Conservation (phyloP, 2,329 filamentous ascomycete species). For the Cercospora janseana region DNA sequence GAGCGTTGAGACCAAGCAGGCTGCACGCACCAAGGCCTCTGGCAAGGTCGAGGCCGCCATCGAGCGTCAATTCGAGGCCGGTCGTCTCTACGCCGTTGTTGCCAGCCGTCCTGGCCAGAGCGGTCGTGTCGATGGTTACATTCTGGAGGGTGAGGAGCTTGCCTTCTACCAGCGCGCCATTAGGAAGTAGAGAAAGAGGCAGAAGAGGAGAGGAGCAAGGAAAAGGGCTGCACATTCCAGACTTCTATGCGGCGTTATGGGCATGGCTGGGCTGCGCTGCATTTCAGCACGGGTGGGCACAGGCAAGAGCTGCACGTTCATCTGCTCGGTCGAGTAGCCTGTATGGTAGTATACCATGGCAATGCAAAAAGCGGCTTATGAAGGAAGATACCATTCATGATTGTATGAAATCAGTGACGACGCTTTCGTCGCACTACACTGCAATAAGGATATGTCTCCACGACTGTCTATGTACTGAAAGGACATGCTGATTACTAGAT, state of each 20-base stretch:
- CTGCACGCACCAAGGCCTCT: constrained; percentile 71
- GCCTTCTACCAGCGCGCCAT: constrained; percentile 99
- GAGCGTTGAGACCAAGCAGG: constrained; percentile 94
- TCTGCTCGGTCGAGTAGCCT: constrained; percentile 15
- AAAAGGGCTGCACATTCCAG: constrained; percentile 10
- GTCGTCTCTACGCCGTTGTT: constrained; percentile 92
- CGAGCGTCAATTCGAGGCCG: constrained; percentile 99
- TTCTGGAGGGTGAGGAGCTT: constrained; percentile 98
- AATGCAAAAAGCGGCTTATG: constrained; percentile 17
- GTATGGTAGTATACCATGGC: constrained; percentile 18
- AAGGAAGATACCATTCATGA: constrained; percentile 15
- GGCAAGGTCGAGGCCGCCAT: constrained; percentile 92
- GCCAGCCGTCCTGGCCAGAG: constrained; percentile 94
- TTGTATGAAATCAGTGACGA: constrained; percentile 4
- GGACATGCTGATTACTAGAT: background rate
- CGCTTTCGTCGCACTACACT: background rate
- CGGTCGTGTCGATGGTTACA: constrained; percentile 93
- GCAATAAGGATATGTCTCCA: background rate
- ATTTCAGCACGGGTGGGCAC: constrained; percentile 23
- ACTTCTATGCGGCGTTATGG: constrained; percentile 27
- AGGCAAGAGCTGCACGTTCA: constrained; percentile 21
- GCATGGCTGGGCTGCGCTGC: constrained; percentile 27
- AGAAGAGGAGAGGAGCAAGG: background rate
- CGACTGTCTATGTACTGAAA: background rate
- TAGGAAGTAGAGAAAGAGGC: constrained; percentile 82